phyloP scores from a whole-genome alignment of 2,329 filamentous ascomycete genomes.

The Colletotrichum eleusines region DNA sequence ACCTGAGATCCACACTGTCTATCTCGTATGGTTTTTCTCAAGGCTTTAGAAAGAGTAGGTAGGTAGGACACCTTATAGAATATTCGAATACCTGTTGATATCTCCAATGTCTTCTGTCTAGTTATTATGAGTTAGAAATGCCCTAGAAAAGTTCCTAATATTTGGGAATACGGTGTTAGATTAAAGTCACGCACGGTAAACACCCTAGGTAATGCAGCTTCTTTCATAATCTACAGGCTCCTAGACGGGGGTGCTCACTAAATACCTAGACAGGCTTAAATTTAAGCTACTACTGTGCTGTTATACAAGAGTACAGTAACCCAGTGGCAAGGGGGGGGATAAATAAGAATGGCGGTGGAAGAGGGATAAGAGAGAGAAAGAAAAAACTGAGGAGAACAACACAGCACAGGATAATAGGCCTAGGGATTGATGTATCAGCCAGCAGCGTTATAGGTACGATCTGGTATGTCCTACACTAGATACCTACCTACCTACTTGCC shows the following conservation, averaged over 20 bases:
- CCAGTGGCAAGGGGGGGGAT: no score
- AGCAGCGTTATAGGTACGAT: neutral
- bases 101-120: neutral
- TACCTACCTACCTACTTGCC: no score
- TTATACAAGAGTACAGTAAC: no score
- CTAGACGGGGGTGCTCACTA: no score
- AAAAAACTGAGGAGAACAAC: neutral
- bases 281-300: no score
- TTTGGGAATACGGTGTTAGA: neutral
- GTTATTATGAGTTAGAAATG: neutral
- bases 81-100: neutral
- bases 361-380: neutral
- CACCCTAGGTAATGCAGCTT: no score
- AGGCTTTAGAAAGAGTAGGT: no score
- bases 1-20: slow-evolving; percentile 13
- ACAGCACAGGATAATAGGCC: neutral
- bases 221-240: neutral
- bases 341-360: neutral
- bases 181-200: neutral
- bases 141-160: neutral
- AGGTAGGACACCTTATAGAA: neutral
- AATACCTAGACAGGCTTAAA: no score
- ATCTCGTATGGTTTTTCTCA: slow-evolving; percentile 10
- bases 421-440: slow-evolving; percentile 14
- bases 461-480: neutral